A percentile compares a stretch with the other conserved stretches of the same genome.
phyloP scores from a whole-genome alignment of 2,329 filamentous ascomycete species.

The Dendrostoma leiphaemia region DNA sequence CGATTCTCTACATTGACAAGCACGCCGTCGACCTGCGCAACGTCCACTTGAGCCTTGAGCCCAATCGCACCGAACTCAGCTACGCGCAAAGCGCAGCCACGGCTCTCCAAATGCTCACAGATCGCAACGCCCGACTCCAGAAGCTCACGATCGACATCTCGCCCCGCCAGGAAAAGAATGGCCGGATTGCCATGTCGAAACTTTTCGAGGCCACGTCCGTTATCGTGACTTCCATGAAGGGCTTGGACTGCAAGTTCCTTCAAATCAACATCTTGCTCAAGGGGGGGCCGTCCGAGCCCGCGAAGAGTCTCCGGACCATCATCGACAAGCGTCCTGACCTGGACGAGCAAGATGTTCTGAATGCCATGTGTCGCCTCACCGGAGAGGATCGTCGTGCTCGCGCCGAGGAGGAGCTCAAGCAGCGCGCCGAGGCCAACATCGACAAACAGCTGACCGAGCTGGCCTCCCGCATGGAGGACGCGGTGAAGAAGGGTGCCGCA shows the following conservation, averaged over 20 bases:
- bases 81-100: no score
- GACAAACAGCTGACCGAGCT: constrained; percentile 16
- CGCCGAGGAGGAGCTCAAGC: constrained; percentile 15
- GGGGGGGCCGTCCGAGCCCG: constrained; percentile 25
- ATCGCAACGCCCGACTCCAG: constrained; percentile 29
- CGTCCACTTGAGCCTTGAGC: constrained; percentile 41
- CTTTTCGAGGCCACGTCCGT: constrained; percentile 1
- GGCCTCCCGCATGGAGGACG: constrained; percentile 22
- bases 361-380: constrained; percentile 2
- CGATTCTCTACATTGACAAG: constrained; percentile 32
- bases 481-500: constrained; percentile 16
- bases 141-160: constrained; percentile 41
- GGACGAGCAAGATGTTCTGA: background rate
- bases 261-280: constrained; percentile 17
- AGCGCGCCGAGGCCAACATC: background rate
- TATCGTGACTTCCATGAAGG: constrained; percentile 1
- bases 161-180: constrained; percentile 25
- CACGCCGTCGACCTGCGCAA: constrained; percentile 39
- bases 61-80: constrained; percentile 32
- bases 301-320: constrained; percentile 21
- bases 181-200: background rate
- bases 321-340: constrained; percentile 13
- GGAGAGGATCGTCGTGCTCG: constrained; percentile 15
- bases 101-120: no score
- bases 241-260: constrained; percentile 7